Conservation (phyloP, 805 yeast genomes). For the Helenozyma baotianmanensis region DNA sequence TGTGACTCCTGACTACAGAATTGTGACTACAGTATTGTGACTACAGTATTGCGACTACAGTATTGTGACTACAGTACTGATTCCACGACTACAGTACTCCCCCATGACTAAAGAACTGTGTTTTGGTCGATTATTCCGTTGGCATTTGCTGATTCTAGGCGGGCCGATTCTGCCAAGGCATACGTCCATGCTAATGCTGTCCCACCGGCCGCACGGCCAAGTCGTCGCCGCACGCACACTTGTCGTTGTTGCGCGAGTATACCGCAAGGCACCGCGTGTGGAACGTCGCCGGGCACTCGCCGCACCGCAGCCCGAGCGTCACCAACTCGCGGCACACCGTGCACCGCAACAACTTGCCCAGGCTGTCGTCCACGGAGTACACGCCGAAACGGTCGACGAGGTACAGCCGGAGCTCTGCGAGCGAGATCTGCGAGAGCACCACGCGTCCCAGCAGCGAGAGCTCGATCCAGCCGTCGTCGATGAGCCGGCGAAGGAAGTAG, state of each 20-base stretch:
- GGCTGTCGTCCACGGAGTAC: slow-evolving; percentile 9
- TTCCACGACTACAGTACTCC: too few species aligned
- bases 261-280: slow-evolving; percentile 46
- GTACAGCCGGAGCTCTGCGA: slow-evolving; percentile 46
- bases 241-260: slow-evolving; percentile 29
- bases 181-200: too few species aligned
- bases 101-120: too few species aligned
- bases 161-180: too few species aligned
- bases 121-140: too few species aligned
- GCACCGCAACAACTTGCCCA: slow-evolving; percentile 43
- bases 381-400: slow-evolving; percentile 42
- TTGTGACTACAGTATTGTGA: too few species aligned
- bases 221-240: slow-evolving; percentile 8
- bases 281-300: slow-evolving; percentile 35
- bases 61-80: too few species aligned
- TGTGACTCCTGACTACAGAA: too few species aligned
- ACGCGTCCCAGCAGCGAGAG: slow-evolving; percentile 26
- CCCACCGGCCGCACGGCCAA: not conserved
- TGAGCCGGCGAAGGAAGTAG: slow-evolving; percentile 34
- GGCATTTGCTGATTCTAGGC: too few species aligned
- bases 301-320: slow-evolving; percentile 42
- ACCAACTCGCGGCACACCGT: slow-evolving; percentile 49
- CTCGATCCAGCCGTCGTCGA: slow-evolving; percentile 54
- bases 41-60: too few species aligned
- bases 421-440: slow-evolving; percentile 35